Evolutionary conservation across 768 basidiomycete genomes (phyloP).

Genomic region (Mycena rebaudengoi): DNA sequence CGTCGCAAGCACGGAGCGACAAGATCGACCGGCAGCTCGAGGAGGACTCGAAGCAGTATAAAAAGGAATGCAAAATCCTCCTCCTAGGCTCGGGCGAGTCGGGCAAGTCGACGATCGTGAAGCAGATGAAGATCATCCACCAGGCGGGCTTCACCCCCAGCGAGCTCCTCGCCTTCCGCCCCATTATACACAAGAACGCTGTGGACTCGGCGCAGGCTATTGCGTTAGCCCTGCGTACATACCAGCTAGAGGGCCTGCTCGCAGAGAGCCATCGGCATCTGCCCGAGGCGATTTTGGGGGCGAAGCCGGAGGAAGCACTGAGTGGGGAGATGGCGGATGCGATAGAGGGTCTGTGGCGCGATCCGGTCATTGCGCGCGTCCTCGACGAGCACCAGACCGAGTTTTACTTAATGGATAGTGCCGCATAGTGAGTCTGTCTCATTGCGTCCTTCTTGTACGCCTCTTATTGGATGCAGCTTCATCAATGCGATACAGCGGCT

Average conservation of each 20-base stretch:
- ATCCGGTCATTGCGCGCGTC: slow-evolving; percentile 47
- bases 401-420: slow-evolving; percentile 86
- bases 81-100: slow-evolving; percentile 69
- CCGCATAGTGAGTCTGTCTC: slow-evolving; percentile 63
- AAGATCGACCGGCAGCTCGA: slow-evolving; percentile 68
- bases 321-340: slow-evolving; percentile 65
- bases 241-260: slow-evolving; percentile 66
- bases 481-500: slow-evolving; percentile 73
- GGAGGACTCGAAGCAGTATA: slow-evolving; percentile 59
- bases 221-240: slow-evolving; percentile 71
- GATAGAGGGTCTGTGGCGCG: slow-evolving; percentile 61
- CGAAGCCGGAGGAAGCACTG: slow-evolving; percentile 53
- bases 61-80: slow-evolving; percentile 71
- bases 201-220: slow-evolving; percentile 78
- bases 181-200: slow-evolving; percentile 71
- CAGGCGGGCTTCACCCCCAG: slow-evolving; percentile 66
- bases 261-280: slow-evolving; percentile 41
- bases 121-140: slow-evolving; percentile 82
- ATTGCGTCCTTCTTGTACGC: not conserved
- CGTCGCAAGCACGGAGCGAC: slow-evolving; percentile 36
- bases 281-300: slow-evolving; percentile 49
- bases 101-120: slow-evolving; percentile 75
- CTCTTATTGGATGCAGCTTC: slow-evolving; percentile 53
- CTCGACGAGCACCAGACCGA: slow-evolving; percentile 53
- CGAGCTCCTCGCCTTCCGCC: slow-evolving; percentile 68